Conservation (phyloP, 1,284 basidiomycete genomes). For the Papiliotrema laurentii region DNA sequence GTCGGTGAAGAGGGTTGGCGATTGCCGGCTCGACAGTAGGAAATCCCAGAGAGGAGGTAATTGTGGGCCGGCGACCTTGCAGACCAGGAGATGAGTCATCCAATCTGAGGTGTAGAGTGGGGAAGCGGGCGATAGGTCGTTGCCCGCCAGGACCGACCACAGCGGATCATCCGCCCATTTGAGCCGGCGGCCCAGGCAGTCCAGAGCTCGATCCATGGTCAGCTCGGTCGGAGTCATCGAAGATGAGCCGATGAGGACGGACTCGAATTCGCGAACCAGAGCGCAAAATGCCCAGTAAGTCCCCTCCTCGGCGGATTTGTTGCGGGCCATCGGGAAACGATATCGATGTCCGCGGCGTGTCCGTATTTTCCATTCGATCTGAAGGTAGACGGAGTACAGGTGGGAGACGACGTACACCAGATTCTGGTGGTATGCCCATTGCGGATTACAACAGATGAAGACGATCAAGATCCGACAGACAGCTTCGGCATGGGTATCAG, state of each 20-base stretch:
- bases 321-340: not conserved
- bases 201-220: conserved; percentile 13
- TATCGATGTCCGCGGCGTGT: not conserved
- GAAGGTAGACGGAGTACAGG: conserved; percentile 39
- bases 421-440: conserved; percentile 37
- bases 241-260: conserved; percentile 14
- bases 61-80: conserved; percentile 24
- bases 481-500: conserved; percentile 42
- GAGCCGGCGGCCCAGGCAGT: conserved; percentile 25
- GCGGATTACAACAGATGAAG: conserved; percentile 36
- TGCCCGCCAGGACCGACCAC: conserved; percentile 18
- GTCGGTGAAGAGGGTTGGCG: too few species aligned
- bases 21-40: too few species aligned
- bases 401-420: conserved; percentile 42
- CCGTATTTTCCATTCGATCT: conserved; percentile 5
- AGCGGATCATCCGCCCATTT: conserved; percentile 40
- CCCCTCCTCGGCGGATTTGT: conserved; percentile 34
- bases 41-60: too few species aligned
- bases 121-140: conserved; percentile 32
- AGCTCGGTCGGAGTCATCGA: not conserved
- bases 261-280: conserved; percentile 33
- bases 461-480: conserved; percentile 45
- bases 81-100: conserved; percentile 29
- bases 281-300: conserved; percentile 41
- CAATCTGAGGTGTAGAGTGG: conserved; percentile 40